These are phyloP conservation scores for Mortierella sp. DNA, from an alignment of 371 early-diverging fungal species.

Conservation along the genomic window DNA sequence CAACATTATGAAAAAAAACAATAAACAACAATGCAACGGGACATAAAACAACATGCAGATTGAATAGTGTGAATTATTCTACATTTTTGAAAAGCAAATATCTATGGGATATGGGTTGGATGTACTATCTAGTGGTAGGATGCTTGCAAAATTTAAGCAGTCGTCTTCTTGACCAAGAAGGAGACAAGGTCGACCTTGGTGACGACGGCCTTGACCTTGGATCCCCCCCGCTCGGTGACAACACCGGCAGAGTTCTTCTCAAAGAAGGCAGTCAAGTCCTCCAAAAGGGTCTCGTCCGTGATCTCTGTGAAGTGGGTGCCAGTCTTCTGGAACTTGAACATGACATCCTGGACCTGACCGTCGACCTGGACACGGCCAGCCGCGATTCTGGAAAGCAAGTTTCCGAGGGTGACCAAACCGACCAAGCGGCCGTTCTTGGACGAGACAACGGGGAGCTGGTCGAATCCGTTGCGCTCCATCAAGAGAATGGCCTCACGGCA, in stretches of 20 bases:
- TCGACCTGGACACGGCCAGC: conserved; percentile 75
- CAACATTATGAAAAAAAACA: background rate
- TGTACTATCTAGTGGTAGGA: too few relatives aligned
- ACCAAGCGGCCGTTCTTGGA: conserved; percentile 70
- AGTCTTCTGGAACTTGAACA: conserved; percentile 88
- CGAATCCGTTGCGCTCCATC: conserved; percentile 92
- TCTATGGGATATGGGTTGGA: background rate
- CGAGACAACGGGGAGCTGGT: conserved; percentile 94
- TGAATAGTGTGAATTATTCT: background rate
- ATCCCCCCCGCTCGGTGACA: conserved; percentile 83
- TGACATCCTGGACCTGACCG: conserved; percentile 80
- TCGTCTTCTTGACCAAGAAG: conserved; percentile 76
- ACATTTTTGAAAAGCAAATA: background rate
- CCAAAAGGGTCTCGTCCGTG: conserved; percentile 85
- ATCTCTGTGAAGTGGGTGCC: conserved; percentile 82
- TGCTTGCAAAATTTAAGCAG: too few relatives aligned
- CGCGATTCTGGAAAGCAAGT: conserved; percentile 87
- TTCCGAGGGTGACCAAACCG: conserved; percentile 91
- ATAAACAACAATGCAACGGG: too few relatives aligned
- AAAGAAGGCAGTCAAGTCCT: conserved; percentile 88
- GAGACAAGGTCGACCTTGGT: conserved; percentile 93
- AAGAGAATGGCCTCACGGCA: conserved; percentile 86
- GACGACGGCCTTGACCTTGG: conserved; percentile 85
- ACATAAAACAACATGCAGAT: too few relatives aligned
- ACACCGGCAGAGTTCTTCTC: conserved; percentile 91